Evolutionary conservation across 495 filamentous ascomycete genomes (phyloP).

Genomic region (Neurospora tetraspora): DNA sequence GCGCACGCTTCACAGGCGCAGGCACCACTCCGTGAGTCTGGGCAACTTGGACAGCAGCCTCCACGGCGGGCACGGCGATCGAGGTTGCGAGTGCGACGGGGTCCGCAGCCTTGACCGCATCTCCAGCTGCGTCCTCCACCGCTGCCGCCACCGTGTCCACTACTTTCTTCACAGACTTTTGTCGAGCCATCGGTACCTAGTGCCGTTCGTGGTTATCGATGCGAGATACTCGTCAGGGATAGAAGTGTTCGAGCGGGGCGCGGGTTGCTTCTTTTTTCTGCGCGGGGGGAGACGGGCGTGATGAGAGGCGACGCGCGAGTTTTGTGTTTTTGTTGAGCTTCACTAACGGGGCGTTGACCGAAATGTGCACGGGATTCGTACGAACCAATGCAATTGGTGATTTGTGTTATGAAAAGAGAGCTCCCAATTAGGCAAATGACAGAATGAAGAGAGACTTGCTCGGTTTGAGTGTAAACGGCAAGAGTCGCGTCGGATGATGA

Average conservation of each 20-base stretch:
- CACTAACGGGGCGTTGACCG: neutral
- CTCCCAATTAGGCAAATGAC: neutral
- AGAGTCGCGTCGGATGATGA: neutral
- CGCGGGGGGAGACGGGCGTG: neutral
- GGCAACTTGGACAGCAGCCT: neutral
- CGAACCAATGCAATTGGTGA: neutral
- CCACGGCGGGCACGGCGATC: neutral
- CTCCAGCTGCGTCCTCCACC: neutral
- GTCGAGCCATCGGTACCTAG: neutral
- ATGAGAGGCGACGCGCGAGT: neutral
- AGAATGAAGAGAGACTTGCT: neutral
- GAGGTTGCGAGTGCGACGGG: neutral
- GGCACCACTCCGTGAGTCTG: neutral
- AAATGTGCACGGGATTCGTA: neutral
- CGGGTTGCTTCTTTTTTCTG: neutral
- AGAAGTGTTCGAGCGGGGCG: neutral
- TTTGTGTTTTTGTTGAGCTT: neutral
- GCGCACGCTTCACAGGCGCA: constrained; percentile 8
- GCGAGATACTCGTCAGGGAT: neutral
- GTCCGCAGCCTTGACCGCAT: neutral
- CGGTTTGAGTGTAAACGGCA: neutral
- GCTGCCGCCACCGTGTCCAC: neutral
- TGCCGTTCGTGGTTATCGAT: neutral
- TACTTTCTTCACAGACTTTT: neutral
- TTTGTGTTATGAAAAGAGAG: neutral